Evolutionary conservation across 495 filamentous ascomycete genomes (phyloP), one percentile per base, ranked within the genome.

Genomic region (Neurospora sp.): DNA sequence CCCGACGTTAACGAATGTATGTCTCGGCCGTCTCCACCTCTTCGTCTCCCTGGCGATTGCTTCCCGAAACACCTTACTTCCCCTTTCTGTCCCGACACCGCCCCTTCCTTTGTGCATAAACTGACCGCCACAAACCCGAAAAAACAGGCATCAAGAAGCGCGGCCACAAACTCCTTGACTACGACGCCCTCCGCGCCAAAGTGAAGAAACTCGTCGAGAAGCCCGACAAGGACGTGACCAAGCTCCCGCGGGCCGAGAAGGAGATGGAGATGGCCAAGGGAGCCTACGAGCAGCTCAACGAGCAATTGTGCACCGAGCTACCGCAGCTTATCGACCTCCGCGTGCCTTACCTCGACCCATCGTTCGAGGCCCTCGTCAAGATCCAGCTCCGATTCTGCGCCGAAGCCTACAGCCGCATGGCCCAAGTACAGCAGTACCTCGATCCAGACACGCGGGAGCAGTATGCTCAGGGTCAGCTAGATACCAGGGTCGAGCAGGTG

Each of bases 341-440:
- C 39, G 96, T 99, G 8, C 96, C 96, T 0, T 99, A 99, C 80
- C 88, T 99, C 72, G 96, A 99, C 78, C 96, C 96, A 1, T 93
- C 90, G 72, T 99, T 99, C 79, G 96, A 99, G 82, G 96, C 96
- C 0, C 88, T 99, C 68, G 96, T 99, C 74, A 99, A 99, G 86
- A 99, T 99, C 76, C 96, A 99, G 83, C 83, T 99, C 73, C 88
- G 96, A 39, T 99, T 99, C 84, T 99, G 96, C 80, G 96, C 96
- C 12, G 96, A 99, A 81, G 96, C 96, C 11, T 99, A 99, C 80
- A 92, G 89, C 41, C 86, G 96, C 31, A 98, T 99, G 96, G 96
- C 96, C 10, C 96, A 99, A 85, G 96, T 99, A 73, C 96, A 99
- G 84, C 96, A 99, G 82, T 99, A 97, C 82, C 87, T 99, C 61